A percentile compares a stretch with the other conserved stretches of the same genome.
phyloP scores from a whole-genome alignment of 495 filamentous ascomycete species.

The Lepidopterella palustris region DNA sequence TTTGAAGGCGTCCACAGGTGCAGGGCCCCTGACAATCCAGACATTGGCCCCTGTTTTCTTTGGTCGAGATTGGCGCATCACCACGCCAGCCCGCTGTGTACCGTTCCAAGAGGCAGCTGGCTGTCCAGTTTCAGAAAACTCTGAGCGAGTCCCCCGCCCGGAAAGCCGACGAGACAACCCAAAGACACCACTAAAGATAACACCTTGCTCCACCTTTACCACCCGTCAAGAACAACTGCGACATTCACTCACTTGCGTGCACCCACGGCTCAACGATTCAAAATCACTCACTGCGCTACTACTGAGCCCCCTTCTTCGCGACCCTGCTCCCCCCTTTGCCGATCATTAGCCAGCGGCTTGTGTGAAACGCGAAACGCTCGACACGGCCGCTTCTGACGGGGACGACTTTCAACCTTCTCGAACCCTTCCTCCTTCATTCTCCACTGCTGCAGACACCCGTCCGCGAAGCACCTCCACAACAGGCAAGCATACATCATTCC shows the following conservation, averaged over 20 bases:
- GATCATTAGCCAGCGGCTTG: background rate
- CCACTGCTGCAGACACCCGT: conserved; percentile 1
- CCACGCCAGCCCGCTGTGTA: background rate
- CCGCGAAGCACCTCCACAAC: background rate
- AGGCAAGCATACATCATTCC: background rate
- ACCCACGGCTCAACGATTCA: too few species aligned
- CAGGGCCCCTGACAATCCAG: too few species aligned
- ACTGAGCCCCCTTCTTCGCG: background rate
- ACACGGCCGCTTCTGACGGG: background rate
- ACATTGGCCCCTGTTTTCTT: too few species aligned
- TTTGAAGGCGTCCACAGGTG: too few species aligned
- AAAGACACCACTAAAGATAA: background rate
- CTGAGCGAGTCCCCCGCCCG: background rate
- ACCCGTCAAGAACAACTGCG: background rate
- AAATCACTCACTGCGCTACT: background rate
- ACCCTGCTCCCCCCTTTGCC: background rate
- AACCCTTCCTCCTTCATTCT: background rate
- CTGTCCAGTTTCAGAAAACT: background rate
- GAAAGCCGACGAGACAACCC: background rate
- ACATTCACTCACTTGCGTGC: too few species aligned
- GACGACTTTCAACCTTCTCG: background rate
- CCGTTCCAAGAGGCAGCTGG: background rate
- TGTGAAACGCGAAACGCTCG: conserved; percentile 2
- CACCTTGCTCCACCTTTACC: too few species aligned
- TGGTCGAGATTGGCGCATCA: too few species aligned